phyloP scores from a whole-genome alignment of 768 basidiomycete genomes.

The Sarcomyxa edulis region DNA sequence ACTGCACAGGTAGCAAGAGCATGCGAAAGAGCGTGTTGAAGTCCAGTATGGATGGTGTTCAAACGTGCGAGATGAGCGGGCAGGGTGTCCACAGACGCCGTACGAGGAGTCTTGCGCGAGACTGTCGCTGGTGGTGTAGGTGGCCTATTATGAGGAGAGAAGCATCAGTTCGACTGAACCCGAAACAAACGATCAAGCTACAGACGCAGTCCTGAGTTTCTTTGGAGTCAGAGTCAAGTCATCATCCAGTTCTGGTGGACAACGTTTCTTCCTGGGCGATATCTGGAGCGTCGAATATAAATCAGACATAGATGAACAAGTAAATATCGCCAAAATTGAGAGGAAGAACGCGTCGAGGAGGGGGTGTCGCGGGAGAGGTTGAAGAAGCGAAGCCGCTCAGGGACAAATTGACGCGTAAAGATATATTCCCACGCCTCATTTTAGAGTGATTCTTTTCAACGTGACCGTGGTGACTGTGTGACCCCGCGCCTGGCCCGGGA shows the following conservation, averaged over 20 bases:
- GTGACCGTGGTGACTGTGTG: too few relatives aligned
- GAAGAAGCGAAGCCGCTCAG: background rate
- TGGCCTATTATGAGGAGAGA: constrained; percentile 31
- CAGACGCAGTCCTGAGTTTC: constrained; percentile 47
- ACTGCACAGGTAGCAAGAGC: constrained; percentile 80
- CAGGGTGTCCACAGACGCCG: constrained; percentile 26
- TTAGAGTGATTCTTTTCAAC: too few relatives aligned
- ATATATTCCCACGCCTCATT: constrained; percentile 3
- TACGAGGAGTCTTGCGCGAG: constrained; percentile 22
- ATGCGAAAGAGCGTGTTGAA: constrained; percentile 82
- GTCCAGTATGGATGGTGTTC: constrained; percentile 54
- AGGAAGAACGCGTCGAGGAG: constrained; percentile 14
- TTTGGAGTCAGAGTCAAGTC: constrained; percentile 61
- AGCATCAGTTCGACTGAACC: background rate
- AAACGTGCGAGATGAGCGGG: constrained; percentile 61
- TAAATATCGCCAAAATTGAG: constrained; percentile 6
- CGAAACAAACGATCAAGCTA: background rate
- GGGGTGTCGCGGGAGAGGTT: constrained; percentile 15
- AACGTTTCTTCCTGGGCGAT: constrained; percentile 69
- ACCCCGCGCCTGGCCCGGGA: too few relatives aligned
- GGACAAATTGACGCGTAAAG: background rate
- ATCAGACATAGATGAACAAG: too few relatives aligned
- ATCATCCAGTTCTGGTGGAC: constrained; percentile 46
- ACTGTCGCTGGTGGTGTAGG: constrained; percentile 54
- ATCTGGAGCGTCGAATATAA: constrained; percentile 57